Evolutionary conservation across 1,139 yeast genomes (phyloP).

Genomic region (Keqinozyma sinolaborantium): DNA sequence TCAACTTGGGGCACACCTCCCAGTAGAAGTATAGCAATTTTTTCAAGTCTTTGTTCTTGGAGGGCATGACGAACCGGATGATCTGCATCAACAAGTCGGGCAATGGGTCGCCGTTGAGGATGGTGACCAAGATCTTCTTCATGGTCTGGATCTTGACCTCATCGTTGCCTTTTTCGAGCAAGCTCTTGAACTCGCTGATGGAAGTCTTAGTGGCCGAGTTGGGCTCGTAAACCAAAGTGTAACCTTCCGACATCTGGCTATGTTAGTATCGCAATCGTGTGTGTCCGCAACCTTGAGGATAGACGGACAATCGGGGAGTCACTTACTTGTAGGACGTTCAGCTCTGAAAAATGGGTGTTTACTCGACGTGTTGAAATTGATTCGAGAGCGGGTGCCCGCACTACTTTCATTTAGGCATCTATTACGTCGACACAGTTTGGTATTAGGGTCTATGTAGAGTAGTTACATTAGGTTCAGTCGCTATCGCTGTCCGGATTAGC

Average conservation of each 20-base stretch:
- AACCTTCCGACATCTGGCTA: conserved; percentile 50
- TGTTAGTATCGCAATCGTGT: too few relatives aligned
- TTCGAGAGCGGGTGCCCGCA: conserved; percentile 4
- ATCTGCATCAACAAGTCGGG: conserved; percentile 97
- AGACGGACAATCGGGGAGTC: too few relatives aligned
- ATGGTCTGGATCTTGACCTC: conserved; percentile 85
- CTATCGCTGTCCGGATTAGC: conserved; percentile 63
- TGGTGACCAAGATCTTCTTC: conserved; percentile 81
- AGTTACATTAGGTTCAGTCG: conserved; percentile 7
- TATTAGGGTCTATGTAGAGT: background rate
- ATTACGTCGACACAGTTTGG: too few relatives aligned
- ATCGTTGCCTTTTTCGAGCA: conserved; percentile 87
- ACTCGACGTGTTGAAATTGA: conserved; percentile 14
- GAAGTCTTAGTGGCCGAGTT: conserved; percentile 69
- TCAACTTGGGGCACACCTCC: conserved; percentile 96
- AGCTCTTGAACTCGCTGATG: conserved; percentile 69
- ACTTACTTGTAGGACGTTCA: too few relatives aligned
- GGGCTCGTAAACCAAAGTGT: conserved; percentile 75
- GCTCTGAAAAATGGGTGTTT: conserved; percentile 4
- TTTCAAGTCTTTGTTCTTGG: conserved; percentile 85
- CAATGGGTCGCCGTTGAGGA: conserved; percentile 91
- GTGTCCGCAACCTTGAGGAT: too few relatives aligned
- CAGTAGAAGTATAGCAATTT: conserved; percentile 92
- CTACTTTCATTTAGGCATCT: too few relatives aligned
- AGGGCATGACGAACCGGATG: conserved; percentile 96